Evolutionary conservation across 352 stramenopile species (phyloP).

Genomic region (Hyaloperonospora brassicae): DNA sequence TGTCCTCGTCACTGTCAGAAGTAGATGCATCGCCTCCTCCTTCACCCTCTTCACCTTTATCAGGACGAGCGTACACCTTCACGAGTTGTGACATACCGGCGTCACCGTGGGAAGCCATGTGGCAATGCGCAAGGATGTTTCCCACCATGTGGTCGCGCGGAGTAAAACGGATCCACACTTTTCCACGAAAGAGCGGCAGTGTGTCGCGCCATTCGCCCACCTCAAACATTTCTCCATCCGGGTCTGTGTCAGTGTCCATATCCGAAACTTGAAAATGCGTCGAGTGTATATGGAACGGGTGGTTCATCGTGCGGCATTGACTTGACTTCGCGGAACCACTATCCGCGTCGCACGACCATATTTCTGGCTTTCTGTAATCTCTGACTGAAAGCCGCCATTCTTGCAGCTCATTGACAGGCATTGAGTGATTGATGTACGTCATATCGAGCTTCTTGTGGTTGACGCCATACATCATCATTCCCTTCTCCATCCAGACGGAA

Average conservation of each 20-base stretch:
- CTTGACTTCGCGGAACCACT: conserved; percentile 11
- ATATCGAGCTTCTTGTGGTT: conserved; percentile 47
- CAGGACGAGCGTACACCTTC: conserved; percentile 26
- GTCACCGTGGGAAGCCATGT: conserved; percentile 67
- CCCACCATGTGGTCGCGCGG: conserved; percentile 61
- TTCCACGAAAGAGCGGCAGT: conserved; percentile 58
- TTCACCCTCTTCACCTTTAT: conserved; percentile 5
- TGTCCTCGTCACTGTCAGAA: background rate
- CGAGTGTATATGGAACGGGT: conserved; percentile 77
- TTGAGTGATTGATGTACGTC: conserved; percentile 54
- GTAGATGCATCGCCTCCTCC: conserved; percentile 4
- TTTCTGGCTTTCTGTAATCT: conserved; percentile 37
- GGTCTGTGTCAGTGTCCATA: conserved; percentile 36
- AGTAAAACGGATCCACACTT: conserved; percentile 64
- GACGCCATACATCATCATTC: conserved; percentile 42
- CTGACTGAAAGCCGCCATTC: conserved; percentile 59
- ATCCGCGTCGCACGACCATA: conserved; percentile 34
- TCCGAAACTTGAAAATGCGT: conserved; percentile 65
- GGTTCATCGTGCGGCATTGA: conserved; percentile 64
- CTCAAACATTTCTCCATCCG: conserved; percentile 46
- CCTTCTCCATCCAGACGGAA: conserved; percentile 57
- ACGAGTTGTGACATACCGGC: conserved; percentile 74
- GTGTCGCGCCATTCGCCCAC: conserved; percentile 75
- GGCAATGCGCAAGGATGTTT: conserved; percentile 62
- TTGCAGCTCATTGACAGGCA: conserved; percentile 58